phyloP scores from a whole-genome alignment of 2,329 filamentous ascomycete genomes.

The Zymoseptoria ardabiliae region DNA sequence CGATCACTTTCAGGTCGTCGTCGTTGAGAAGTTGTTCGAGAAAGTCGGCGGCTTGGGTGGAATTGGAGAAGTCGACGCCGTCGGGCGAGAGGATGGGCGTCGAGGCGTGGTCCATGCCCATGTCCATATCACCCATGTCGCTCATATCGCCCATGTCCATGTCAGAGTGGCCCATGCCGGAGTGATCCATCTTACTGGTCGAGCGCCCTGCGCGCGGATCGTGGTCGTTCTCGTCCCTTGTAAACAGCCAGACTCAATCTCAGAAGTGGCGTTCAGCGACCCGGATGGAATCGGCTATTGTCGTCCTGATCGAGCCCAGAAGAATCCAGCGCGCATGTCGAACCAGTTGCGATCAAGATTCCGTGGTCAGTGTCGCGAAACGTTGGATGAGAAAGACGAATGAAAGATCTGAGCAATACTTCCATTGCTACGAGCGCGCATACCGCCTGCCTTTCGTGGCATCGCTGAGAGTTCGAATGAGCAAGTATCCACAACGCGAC shows the following conservation, averaged over 20 bases:
- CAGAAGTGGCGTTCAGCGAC: not conserved
- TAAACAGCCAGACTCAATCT: not conserved
- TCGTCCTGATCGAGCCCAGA: not conserved
- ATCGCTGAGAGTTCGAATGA: no score
- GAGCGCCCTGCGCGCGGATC: not conserved
- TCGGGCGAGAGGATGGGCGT: constrained; percentile 23
- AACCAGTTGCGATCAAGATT: not conserved
- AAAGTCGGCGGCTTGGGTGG: constrained; percentile 31
- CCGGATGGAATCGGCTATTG: not conserved
- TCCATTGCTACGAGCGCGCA: not conserved
- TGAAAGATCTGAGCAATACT: not conserved
- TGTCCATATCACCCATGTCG: constrained; percentile 16
- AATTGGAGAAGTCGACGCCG: constrained; percentile 34
- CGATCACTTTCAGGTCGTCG: constrained; percentile 28
- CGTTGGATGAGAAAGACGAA: not conserved
- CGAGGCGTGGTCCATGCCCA: constrained; percentile 12
- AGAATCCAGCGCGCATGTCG: not conserved
- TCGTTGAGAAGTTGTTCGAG: constrained; percentile 33
- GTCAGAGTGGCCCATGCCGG: constrained; percentile 5
- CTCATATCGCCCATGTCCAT: constrained; percentile 6
- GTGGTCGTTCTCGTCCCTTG: not conserved
- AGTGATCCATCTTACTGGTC: not conserved
- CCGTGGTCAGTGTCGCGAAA: not conserved
- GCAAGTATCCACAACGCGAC: no score
- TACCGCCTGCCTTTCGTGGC: not conserved